A percentile compares a stretch with the other conserved stretches of the same genome.
phyloP scores from a whole-genome alignment of 805 yeast genomes.

The Ascoidea rubescens region DNA sequence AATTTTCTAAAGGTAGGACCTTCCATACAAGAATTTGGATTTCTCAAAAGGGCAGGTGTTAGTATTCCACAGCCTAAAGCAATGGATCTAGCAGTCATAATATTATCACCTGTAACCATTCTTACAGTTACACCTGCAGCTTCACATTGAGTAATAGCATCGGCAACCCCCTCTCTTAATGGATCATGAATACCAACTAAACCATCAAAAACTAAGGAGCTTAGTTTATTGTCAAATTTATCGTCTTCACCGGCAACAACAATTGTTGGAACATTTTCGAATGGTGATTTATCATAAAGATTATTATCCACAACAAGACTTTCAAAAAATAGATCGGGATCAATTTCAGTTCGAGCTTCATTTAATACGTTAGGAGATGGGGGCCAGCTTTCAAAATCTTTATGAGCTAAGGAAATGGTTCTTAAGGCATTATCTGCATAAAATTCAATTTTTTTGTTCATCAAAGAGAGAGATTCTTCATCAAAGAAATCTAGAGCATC shows the following conservation, averaged over 20 bases:
- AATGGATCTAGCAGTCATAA: slow-evolving; percentile 84
- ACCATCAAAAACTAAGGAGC: slow-evolving; percentile 44
- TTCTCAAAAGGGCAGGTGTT: slow-evolving; percentile 20
- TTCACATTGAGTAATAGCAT: slow-evolving; percentile 76
- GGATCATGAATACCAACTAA: slow-evolving; percentile 95
- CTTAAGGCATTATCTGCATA: slow-evolving; percentile 75
- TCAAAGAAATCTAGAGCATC: not conserved
- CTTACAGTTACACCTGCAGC: slow-evolving; percentile 89
- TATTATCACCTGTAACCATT: slow-evolving; percentile 97
- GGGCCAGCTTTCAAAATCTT: slow-evolving; percentile 64
- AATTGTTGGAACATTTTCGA: slow-evolving; percentile 15
- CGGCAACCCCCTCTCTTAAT: slow-evolving; percentile 75
- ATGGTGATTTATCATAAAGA: too few species aligned
- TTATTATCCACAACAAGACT: not conserved
- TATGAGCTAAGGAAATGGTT: slow-evolving; percentile 80
- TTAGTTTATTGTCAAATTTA: slow-evolving; percentile 9
- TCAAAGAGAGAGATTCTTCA: slow-evolving; percentile 9
- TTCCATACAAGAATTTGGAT: slow-evolving; percentile 63
- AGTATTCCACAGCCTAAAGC: slow-evolving; percentile 76
- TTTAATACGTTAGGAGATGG: slow-evolving; percentile 22
- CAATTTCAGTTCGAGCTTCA: slow-evolving; percentile 27
- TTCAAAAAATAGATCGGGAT: slow-evolving; percentile 8
- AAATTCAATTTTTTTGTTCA: slow-evolving; percentile 29
- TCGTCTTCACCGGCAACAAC: slow-evolving; percentile 14
- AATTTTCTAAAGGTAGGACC: slow-evolving; percentile 82